Evolutionary conservation across 495 filamentous ascomycete species (phyloP), one percentile per base, ranked within the genome.

Genomic region (Lasiosphaeris hirsuta): DNA sequence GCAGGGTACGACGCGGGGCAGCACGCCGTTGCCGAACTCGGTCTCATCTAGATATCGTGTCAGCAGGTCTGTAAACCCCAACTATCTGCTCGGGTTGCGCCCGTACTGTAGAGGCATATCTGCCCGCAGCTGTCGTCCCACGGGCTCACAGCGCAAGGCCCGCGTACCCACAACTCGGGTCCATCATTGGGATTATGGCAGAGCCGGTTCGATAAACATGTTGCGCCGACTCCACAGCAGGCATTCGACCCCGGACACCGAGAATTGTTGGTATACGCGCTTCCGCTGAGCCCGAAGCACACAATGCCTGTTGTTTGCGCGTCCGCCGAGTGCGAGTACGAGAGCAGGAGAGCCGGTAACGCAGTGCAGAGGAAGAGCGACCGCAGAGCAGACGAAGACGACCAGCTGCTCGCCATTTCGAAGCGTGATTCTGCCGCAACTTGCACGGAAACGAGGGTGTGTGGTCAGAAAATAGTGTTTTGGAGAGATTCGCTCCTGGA

Each of bases 61-160:
- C 10, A 54, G 17, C 13, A 5, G 15, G 19, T 47, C 17, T 50
- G 23, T 15, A 19, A 13, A 7, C 17, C 37, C 33, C 9, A 45
- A 4, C 0, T 9, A 34, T 7, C 34, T 1, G 46, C 17, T 33
- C 17, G 51, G 39, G n/a, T 14, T 10, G 9, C 9, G n/a, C 7
- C 7, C 58, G 4, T 60, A 69, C 66, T 57, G 58, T 66, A 70
- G 47, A 62, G 55, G 44, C 67, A 70, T 17, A 70, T 65, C 53
- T 70, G 62, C 10, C 56, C 62, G 56, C 67, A 70, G 8, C 35
- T 60, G 6, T 34, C 30, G 36, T 62, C 60, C 59, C 57, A 68
- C 10, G 51, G 57, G 33, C 51, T 46, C 23, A 62, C 57, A 0
- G 51, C 49, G 34, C 67, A 70, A 3, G 65, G 59, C 14, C 62